These are phyloP conservation scores for Ustilago vetiveriae DNA, from an alignment of 1,284 basidiomycete species.

Conservation along the genomic window DNA sequence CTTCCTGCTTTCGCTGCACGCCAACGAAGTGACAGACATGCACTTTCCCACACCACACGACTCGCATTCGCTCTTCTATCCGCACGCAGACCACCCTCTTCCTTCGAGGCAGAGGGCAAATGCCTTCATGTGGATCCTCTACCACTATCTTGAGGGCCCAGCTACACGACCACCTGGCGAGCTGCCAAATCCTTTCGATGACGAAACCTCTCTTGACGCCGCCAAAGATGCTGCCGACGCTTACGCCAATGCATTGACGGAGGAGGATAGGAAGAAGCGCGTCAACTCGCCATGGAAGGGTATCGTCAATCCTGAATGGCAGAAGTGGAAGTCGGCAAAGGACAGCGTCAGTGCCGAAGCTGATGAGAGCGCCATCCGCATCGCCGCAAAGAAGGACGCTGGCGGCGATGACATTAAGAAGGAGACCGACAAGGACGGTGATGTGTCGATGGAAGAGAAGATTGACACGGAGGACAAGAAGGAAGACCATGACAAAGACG, in stretches of 20 bases:
- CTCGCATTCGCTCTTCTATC: conserved; percentile 63
- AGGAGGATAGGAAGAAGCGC: conserved; percentile 43
- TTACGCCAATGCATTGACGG: conserved; percentile 36
- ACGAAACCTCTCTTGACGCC: conserved; percentile 38
- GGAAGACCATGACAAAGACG: conserved; percentile 12
- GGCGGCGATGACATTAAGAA: conserved; percentile 21
- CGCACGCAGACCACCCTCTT: conserved; percentile 54
- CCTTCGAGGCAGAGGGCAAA: conserved; percentile 55
- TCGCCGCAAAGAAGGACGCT: conserved; percentile 4
- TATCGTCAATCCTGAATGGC: conserved; percentile 53
- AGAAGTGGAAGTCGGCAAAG: conserved; percentile 46
- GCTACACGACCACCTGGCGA: conserved; percentile 51
- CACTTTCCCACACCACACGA: conserved; percentile 61
- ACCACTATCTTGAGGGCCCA: conserved; percentile 64
- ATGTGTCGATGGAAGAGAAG: conserved; percentile 28
- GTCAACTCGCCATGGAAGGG: conserved; percentile 53
- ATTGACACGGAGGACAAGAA: conserved; percentile 6
- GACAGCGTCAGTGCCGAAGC: conserved; percentile 20
- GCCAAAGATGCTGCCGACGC: conserved; percentile 36
- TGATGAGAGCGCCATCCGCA: conserved; percentile 3
- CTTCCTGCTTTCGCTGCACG: conserved; percentile 58
- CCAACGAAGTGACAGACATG: conserved; percentile 53
- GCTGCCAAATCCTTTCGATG: conserved; percentile 61
- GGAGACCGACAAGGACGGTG: conserved; percentile 36
- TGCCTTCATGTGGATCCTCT: conserved; percentile 64